A percentile compares a stretch with the other conserved stretches of the same genome.
phyloP scores from a whole-genome alignment of 129 eudicot genomes.

The Flaveria robusta region DNA sequence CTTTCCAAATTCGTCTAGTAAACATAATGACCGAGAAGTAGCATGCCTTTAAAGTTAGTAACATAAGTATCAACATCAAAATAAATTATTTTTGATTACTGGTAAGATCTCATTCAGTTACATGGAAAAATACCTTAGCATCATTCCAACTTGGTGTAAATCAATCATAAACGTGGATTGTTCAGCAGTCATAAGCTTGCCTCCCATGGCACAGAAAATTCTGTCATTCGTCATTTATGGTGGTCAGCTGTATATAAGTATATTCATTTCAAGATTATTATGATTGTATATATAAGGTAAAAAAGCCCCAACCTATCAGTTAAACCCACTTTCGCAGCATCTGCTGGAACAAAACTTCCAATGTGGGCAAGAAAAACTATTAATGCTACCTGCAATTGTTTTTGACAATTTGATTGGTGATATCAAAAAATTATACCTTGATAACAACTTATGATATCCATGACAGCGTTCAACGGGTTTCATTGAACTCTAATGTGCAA shows the following conservation, averaged over 20 bases:
- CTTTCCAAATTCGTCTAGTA: slow-evolving; percentile 90
- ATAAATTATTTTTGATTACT: not conserved
- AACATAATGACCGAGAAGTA: slow-evolving; percentile 71
- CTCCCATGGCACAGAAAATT: slow-evolving; percentile 83
- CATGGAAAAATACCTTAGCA: slow-evolving; percentile 63
- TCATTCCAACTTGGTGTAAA: slow-evolving; percentile 89
- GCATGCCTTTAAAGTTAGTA: slow-evolving; percentile 67
- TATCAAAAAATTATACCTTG: not conserved
- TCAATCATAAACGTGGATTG: slow-evolving; percentile 95
- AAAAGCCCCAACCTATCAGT: slow-evolving; percentile 69
- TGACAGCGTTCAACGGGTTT: not conserved
- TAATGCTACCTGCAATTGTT: slow-evolving; percentile 70
- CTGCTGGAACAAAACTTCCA: slow-evolving; percentile 98
- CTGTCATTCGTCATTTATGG: slow-evolving; percentile 39
- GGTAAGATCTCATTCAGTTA: not conserved
- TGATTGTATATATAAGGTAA: slow-evolving; percentile 17
- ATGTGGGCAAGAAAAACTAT: slow-evolving; percentile 92
- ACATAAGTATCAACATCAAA: slow-evolving; percentile 19
- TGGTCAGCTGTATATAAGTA: slow-evolving; percentile 7
- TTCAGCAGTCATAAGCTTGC: slow-evolving; percentile 83
- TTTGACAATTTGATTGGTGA: not conserved
- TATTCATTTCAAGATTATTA: slow-evolving; percentile 8
- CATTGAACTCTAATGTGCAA: slow-evolving; percentile 1
- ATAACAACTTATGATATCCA: not conserved
- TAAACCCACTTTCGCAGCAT: slow-evolving; percentile 85